Evolutionary conservation across 768 basidiomycete species (phyloP).

Genomic region (Termitomyces sp.): DNA sequence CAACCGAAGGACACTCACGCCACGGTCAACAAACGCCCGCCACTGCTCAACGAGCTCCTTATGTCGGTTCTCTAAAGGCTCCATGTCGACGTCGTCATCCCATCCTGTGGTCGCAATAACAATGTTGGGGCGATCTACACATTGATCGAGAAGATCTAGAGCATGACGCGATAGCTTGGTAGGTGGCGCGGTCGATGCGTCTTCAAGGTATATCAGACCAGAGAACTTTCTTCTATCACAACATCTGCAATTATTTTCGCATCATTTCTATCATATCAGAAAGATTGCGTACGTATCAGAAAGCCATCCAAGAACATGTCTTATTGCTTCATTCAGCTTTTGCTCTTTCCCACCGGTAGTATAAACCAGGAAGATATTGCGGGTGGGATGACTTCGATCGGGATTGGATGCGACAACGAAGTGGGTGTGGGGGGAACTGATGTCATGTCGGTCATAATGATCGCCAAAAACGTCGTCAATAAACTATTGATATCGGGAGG

Average conservation of each 20-base stretch:
- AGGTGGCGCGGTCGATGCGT: neutral
- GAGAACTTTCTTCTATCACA: slow-evolving; percentile 6
- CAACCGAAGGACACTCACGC: slow-evolving; percentile 9
- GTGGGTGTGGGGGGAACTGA: neutral
- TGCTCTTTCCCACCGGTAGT: slow-evolving; percentile 1
- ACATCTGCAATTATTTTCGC: neutral
- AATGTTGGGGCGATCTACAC: slow-evolving; percentile 3
- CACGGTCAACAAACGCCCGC: slow-evolving; percentile 9
- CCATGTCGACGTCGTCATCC: neutral
- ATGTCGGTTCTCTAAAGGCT: slow-evolving; percentile 1
- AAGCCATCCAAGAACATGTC: slow-evolving; percentile 5
- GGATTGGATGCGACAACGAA: slow-evolving; percentile 3
- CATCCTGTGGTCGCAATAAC: slow-evolving; percentile 8
- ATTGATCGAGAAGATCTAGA: slow-evolving; percentile 6
- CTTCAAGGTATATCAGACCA: slow-evolving; percentile 10
- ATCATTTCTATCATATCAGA: neutral
- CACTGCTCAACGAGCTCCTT: slow-evolving; percentile 8
- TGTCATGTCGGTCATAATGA: neutral
- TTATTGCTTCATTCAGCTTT: slow-evolving; percentile 7
- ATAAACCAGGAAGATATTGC: slow-evolving; percentile 7
- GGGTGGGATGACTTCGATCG: neutral
- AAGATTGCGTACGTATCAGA: slow-evolving; percentile 8
- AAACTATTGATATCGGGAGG: slow-evolving; percentile 1
- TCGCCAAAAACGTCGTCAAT: slow-evolving; percentile 2
- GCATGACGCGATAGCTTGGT: slow-evolving; percentile 1